These are phyloP conservation scores for Rickenella mellea DNA, from an alignment of 768 basidiomycete species.

Conservation along the genomic window DNA sequence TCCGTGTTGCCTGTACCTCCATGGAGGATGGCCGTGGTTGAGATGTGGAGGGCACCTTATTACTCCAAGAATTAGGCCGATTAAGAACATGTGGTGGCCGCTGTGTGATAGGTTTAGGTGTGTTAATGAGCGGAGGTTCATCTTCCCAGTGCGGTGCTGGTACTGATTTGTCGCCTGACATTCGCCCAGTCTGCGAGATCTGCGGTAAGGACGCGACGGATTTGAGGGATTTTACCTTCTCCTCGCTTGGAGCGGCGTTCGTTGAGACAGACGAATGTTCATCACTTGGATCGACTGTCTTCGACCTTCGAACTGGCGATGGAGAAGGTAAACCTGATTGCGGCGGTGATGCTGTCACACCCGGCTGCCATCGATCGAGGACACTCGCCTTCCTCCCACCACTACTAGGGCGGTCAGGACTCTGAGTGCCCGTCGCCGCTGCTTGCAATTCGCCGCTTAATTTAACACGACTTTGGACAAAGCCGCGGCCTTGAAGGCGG, in stretches of 20 bases:
- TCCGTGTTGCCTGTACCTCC: no score
- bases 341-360: constrained; percentile 27
- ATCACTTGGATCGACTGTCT: constrained; percentile 20
- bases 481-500: constrained; percentile 74
- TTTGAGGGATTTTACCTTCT: constrained; percentile 23
- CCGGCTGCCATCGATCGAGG: constrained; percentile 62
- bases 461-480: constrained; percentile 77
- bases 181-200: no score
- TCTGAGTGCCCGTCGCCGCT: constrained; percentile 22
- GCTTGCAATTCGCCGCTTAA: constrained; percentile 46
- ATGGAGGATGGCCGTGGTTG: no score
- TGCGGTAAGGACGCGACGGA: constrained; percentile 33
- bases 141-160: no score
- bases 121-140: no score
- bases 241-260: constrained; percentile 10
- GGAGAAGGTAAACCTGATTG: constrained; percentile 28
- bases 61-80: no score
- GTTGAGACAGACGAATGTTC: no score
- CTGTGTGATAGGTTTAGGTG: no score
- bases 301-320: constrained; percentile 28
- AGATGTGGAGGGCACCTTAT: no score
- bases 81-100: no score
- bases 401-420: constrained; percentile 5
- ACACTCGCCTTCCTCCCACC: constrained; percentile 35
- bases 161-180: no score